These are phyloP conservation scores for Colletotrichum sp. DNA, from an alignment of 2,329 filamentous ascomycete genomes.

Conservation along the genomic window DNA sequence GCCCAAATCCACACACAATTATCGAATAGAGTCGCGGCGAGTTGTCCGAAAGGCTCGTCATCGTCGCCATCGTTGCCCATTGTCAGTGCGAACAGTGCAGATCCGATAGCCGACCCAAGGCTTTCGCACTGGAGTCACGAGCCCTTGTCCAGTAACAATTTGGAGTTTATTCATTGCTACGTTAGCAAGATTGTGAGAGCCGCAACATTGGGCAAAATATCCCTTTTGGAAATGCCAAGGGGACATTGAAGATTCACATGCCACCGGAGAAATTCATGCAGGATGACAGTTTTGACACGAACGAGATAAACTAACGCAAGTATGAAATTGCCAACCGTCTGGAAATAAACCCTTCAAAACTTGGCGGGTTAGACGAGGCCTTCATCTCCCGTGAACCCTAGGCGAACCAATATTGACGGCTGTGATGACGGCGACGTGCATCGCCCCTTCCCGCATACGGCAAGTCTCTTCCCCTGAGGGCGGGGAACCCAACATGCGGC, in stretches of 20 bases:
- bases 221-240: background rate
- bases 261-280: background rate
- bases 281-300: background rate
- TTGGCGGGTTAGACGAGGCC: background rate
- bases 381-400: background rate
- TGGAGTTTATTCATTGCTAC: background rate
- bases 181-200: background rate
- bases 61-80: background rate
- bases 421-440: background rate
- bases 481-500: background rate
- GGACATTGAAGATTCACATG: background rate
- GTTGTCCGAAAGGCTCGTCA: background rate
- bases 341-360: background rate
- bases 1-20: background rate
- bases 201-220: background rate
- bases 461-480: background rate
- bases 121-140: background rate
- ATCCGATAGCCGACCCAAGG: constrained; percentile 17
- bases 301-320: background rate
- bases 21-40: background rate
- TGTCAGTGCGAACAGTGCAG: constrained; percentile 14
- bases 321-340: background rate
- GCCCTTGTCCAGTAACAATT: background rate
- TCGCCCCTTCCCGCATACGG: background rate
- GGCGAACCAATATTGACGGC: background rate